phyloP scores from a whole-genome alignment of 2,329 filamentous ascomycete species.

The Clarireedia sp. region DNA sequence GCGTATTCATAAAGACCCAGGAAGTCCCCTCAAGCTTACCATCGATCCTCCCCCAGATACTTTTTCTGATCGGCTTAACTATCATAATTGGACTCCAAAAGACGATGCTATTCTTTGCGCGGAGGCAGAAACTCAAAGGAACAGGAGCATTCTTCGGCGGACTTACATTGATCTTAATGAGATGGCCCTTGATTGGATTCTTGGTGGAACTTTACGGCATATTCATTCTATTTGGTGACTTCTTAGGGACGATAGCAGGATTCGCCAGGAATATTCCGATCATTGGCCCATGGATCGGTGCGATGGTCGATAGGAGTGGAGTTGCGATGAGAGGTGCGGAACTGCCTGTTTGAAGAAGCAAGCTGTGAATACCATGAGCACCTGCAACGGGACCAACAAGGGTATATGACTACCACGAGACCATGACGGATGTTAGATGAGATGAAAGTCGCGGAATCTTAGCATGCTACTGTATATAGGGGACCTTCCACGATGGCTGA shows the following conservation, averaged over 20 bases:
- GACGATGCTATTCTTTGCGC: conserved; percentile 88
- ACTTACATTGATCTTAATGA: conserved; percentile 74
- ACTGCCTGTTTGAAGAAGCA: conserved; percentile 56
- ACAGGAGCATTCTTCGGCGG: conserved; percentile 81
- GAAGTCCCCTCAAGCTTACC: conserved; percentile 37
- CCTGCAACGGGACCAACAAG: neutral
- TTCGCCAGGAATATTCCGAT: conserved; percentile 81
- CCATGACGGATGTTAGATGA: neutral
- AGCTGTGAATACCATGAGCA: neutral
- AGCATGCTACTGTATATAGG: neutral
- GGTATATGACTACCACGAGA: neutral
- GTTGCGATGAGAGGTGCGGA: conserved; percentile 66
- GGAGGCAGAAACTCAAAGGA: conserved; percentile 85
- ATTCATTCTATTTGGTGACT: conserved; percentile 89
- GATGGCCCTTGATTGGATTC: conserved; percentile 90
- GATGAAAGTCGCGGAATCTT: neutral
- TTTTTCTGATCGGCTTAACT: conserved; percentile 93
- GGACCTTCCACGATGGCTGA: neutral
- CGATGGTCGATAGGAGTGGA: conserved; percentile 61
- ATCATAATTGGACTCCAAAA: conserved; percentile 91
- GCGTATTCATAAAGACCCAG: neutral
- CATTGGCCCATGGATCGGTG: conserved; percentile 77
- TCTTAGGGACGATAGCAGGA: conserved; percentile 82
- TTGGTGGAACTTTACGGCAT: conserved; percentile 88
- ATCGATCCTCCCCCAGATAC: conserved; percentile 53